Evolutionary conservation across 352 stramenopile species (phyloP), one percentile per base, ranked within the genome.

Genomic region (Plasmopara halstedii): DNA sequence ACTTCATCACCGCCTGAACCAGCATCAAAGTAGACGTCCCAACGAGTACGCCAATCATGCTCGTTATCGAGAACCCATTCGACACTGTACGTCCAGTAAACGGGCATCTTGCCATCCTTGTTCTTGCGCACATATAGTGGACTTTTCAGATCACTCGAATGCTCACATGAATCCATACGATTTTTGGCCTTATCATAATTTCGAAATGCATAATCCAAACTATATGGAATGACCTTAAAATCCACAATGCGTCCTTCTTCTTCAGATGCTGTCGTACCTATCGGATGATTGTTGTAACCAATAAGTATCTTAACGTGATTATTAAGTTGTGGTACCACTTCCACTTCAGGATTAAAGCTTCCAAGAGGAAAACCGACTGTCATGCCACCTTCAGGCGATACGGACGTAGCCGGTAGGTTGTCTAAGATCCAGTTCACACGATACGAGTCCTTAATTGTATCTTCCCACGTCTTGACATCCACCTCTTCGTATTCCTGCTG

Each of bases 281-380:
- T 13, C 25, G 86, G 72, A 21, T 95, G 85, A 37, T 85, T 84
- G 71, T 99, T 98, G 67, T 99, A 99, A 45, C 95, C 85, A 46
- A 99, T 94, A 47, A 96, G 88, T 67, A 99, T 98, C 67, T 98
- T 98, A 17, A 99, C 83, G 79, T 99, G 97, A 77, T 99, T 99
- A 76, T 99, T 89, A 3, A 99, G 65, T 59, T 69, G 80, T 40
- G 81, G 81, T 36, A 95, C 88, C 50, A 95, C 89, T 38, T 96
- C 85, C 34, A 87, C 73, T 41, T 97, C 80, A 6, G 85, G 77
- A 51, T 95, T 95, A 42, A 86, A 96, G 57, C 66, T 94, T 26
- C 88, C 88, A 3, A 97, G 58, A 25, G 85, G 78, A 58, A 94
- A 97, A 9, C 86, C 85, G 5, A 95, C 76, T 14, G 73, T 73